Percentiles rank a stretch among this genome's conserved stretches.
Conservation (phyloP, 2,329 filamentous ascomycete species). For the Phaeosphaeriaceae sp. region DNA sequence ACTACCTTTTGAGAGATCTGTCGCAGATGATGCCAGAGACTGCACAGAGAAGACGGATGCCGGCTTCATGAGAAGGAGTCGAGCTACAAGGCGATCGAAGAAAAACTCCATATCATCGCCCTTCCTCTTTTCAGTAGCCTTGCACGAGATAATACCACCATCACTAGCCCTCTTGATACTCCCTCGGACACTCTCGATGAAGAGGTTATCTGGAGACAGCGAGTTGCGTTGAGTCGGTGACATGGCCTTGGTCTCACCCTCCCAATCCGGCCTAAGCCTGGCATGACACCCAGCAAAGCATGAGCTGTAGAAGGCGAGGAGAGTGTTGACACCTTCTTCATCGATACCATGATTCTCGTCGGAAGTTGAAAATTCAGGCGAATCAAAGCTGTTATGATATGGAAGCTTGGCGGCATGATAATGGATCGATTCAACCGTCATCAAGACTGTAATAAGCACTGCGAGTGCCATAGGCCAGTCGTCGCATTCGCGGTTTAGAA, state of each 20-base stretch:
- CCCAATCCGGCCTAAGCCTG: conserved; percentile 34
- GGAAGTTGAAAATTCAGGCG: background rate
- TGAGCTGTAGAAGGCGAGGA: conserved; percentile 41
- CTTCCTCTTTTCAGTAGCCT: conserved; percentile 22
- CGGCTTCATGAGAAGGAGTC: conserved; percentile 32
- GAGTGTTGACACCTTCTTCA: conserved; percentile 33
- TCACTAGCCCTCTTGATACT: conserved; percentile 24
- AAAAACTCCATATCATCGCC: conserved; percentile 45
- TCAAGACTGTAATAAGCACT: conserved; percentile 41
- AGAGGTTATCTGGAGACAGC: conserved; percentile 26
- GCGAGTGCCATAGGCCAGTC: conserved; percentile 45
- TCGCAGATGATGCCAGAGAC: conserved; percentile 13
- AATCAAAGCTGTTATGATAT: conserved; percentile 35
- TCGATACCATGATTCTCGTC: conserved; percentile 23
- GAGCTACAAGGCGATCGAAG: conserved; percentile 47
- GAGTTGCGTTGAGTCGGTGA: background rate
- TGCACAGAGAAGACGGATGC: no score
- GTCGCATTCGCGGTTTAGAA: conserved; percentile 34
- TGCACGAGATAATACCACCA: conserved; percentile 30
- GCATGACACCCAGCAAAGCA: conserved; percentile 46
- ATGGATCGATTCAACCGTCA: conserved; percentile 48
- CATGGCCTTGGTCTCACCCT: conserved; percentile 32
- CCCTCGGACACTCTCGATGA: conserved; percentile 36
- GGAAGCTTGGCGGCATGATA: conserved; percentile 47
- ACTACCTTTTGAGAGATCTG: conserved; percentile 12